Conservation (phyloP, 2,329 filamentous ascomycete genomes). For the Ambrosiella beaveri region DNA sequence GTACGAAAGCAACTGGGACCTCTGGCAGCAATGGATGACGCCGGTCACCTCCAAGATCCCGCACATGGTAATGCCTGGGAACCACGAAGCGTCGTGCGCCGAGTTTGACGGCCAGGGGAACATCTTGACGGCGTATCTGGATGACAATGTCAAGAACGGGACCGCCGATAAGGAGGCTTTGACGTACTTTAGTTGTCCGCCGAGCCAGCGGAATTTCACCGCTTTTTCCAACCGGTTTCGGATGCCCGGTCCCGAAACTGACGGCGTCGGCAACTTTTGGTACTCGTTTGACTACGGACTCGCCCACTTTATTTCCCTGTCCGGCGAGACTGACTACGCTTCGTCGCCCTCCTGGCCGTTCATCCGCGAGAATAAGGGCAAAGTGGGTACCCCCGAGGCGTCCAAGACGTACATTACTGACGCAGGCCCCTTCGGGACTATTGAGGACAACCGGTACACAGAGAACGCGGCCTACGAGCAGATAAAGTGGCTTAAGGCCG, state of each 20-base stretch:
- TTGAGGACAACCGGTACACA: slow-evolving; percentile 23
- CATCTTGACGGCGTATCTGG: slow-evolving; percentile 28
- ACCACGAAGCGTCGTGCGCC: slow-evolving; percentile 31
- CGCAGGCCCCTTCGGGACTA: slow-evolving; percentile 29
- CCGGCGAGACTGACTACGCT: slow-evolving; percentile 33
- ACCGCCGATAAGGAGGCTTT: slow-evolving; percentile 22
- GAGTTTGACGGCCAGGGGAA: slow-evolving; percentile 31
- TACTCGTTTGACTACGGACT: slow-evolving; percentile 37
- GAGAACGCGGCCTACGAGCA: slow-evolving; percentile 27
- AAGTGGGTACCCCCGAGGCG: slow-evolving; percentile 24
- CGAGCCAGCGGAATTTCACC: slow-evolving; percentile 34
- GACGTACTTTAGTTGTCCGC: slow-evolving; percentile 35
- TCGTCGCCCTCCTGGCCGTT: slow-evolving; percentile 30
- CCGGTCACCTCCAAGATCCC: slow-evolving; percentile 26
- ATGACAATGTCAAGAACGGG: slow-evolving; percentile 26
- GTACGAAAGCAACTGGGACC: slow-evolving; percentile 34
- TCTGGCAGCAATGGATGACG: slow-evolving; percentile 33
- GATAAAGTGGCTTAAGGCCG: slow-evolving; percentile 29
- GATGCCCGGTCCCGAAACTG: slow-evolving; percentile 30
- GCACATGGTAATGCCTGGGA: slow-evolving; percentile 33
- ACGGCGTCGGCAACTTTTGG: slow-evolving; percentile 35
- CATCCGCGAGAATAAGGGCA: slow-evolving; percentile 23
- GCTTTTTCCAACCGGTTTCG: slow-evolving; percentile 33
- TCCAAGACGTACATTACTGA: slow-evolving; percentile 30
- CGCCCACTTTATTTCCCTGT: slow-evolving; percentile 31